phyloP scores from a whole-genome alignment of 2,329 filamentous ascomycete genomes.

The Coleophoma crateriformis region DNA sequence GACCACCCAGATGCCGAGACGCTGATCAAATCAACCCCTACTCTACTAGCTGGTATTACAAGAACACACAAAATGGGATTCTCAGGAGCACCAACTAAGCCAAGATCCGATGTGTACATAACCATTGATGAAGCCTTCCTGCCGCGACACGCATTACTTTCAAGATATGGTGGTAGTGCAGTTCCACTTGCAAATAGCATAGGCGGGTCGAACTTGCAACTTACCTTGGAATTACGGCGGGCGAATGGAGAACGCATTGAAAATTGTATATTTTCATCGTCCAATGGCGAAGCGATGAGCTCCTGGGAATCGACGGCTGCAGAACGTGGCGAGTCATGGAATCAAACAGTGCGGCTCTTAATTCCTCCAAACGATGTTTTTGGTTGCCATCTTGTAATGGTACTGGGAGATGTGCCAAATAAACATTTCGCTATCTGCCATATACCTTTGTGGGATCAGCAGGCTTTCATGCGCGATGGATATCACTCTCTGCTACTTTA shows the following conservation, averaged over 20 bases:
- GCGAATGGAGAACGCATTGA: constrained; percentile 76
- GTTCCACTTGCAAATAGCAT: constrained; percentile 59
- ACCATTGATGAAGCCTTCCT: constrained; percentile 78
- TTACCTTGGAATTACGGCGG: constrained; percentile 84
- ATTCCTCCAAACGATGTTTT: constrained; percentile 76
- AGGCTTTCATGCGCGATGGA: constrained; percentile 85
- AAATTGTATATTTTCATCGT: constrained; percentile 80
- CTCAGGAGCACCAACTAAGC: constrained; percentile 81
- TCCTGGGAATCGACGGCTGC: constrained; percentile 84
- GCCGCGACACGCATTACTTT: constrained; percentile 67
- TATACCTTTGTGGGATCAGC: constrained; percentile 88
- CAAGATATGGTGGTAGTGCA: constrained; percentile 66
- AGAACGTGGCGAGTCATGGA: constrained; percentile 78
- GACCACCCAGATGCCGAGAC: constrained; percentile 70
- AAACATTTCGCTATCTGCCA: constrained; percentile 88
- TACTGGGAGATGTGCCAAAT: constrained; percentile 77
- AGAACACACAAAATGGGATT: constrained; percentile 90
- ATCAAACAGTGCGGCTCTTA: constrained; percentile 77
- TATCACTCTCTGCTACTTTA: constrained; percentile 77
- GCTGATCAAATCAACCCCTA: constrained; percentile 82
- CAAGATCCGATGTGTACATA: constrained; percentile 91
- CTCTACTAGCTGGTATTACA: constrained; percentile 72
- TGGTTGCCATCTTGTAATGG: constrained; percentile 82
- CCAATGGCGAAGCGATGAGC: constrained; percentile 72
- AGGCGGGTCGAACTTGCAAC: constrained; percentile 70